Percentiles rank a stretch among this genome's conserved stretches.
Conservation (phyloP, 495 filamentous ascomycete species). For the Podospora tetraspora region DNA sequence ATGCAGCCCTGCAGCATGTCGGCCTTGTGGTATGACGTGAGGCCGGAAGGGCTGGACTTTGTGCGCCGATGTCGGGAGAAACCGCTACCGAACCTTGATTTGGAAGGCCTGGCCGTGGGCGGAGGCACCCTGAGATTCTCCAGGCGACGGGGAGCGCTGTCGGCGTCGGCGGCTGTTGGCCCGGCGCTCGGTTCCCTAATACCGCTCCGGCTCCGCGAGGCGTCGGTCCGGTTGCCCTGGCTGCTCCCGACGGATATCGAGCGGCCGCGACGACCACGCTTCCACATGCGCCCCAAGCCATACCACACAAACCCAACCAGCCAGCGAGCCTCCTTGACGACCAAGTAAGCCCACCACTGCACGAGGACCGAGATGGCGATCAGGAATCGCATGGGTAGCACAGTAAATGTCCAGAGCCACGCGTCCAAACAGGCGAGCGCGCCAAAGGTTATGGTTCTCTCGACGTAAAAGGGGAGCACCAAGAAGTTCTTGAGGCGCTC, state of each 20-base stretch:
- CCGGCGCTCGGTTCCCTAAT: slow-evolving; percentile 28
- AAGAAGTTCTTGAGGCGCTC: slow-evolving; percentile 90
- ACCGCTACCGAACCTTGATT: slow-evolving; percentile 19
- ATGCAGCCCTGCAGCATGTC: slow-evolving; percentile 87
- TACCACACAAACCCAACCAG: slow-evolving; percentile 66
- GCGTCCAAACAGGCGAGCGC: slow-evolving; percentile 86
- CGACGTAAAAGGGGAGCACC: slow-evolving; percentile 72
- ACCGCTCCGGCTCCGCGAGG: slow-evolving; percentile 35
- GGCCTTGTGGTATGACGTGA: slow-evolving; percentile 86
- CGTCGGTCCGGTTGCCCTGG: slow-evolving; percentile 27
- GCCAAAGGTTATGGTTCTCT: slow-evolving; percentile 82
- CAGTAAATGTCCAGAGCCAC: slow-evolving; percentile 96
- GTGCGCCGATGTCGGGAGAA: slow-evolving; percentile 62
- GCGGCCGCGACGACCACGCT: slow-evolving; percentile 46
- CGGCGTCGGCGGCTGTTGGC: neutral
- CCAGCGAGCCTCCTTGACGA: slow-evolving; percentile 61
- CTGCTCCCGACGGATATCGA: slow-evolving; percentile 27
- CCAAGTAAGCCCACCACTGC: slow-evolving; percentile 62
- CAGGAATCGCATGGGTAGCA: slow-evolving; percentile 83
- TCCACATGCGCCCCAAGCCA: slow-evolving; percentile 74
- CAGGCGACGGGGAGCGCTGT: neutral
- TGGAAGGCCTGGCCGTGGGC: neutral
- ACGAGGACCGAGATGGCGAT: slow-evolving; percentile 72
- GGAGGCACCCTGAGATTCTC: slow-evolving; percentile 9
- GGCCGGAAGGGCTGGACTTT: slow-evolving; percentile 75